phyloP scores from a whole-genome alignment of 208 protist species.

The Eutreptiella sp. region DNA sequence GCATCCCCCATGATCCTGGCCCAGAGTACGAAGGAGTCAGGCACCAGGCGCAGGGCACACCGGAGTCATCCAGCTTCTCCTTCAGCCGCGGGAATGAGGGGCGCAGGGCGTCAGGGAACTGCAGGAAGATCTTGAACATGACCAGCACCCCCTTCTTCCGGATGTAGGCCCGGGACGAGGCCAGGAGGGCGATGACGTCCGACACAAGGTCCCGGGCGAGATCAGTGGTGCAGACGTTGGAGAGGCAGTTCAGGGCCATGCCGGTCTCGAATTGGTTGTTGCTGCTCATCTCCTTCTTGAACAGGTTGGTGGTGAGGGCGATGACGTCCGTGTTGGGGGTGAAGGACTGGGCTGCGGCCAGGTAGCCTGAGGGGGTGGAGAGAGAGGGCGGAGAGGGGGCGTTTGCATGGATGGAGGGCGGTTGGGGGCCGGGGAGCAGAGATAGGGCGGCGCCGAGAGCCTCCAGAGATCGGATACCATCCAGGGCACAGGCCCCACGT shows the following conservation, averaged over 20 bases:
- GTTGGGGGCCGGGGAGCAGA: neutral
- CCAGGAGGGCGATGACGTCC: constrained; percentile 86
- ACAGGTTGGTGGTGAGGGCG: constrained; percentile 88
- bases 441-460: too few relatives aligned
- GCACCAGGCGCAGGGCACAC: constrained; percentile 47
- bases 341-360: constrained; percentile 89
- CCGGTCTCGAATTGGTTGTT: constrained; percentile 88
- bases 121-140: constrained; percentile 94
- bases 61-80: constrained; percentile 89
- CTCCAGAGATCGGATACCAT: too few relatives aligned
- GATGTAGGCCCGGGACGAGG: constrained; percentile 77
- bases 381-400: neutral
- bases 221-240: constrained; percentile 91
- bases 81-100: constrained; percentile 89
- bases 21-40: too few relatives aligned
- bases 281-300: constrained; percentile 91
- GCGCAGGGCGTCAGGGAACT: constrained; percentile 92
- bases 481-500: too few relatives aligned
- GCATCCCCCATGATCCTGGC: too few relatives aligned
- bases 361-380: too few relatives aligned
- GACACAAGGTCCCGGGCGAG: constrained; percentile 88
- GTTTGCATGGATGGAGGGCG: neutral
- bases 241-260: constrained; percentile 88
- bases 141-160: constrained; percentile 89
- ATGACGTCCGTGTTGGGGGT: constrained; percentile 89